These are phyloP conservation scores for Lactarius hatsudake DNA, from an alignment of 768 basidiomycete species.

Conservation along the genomic window DNA sequence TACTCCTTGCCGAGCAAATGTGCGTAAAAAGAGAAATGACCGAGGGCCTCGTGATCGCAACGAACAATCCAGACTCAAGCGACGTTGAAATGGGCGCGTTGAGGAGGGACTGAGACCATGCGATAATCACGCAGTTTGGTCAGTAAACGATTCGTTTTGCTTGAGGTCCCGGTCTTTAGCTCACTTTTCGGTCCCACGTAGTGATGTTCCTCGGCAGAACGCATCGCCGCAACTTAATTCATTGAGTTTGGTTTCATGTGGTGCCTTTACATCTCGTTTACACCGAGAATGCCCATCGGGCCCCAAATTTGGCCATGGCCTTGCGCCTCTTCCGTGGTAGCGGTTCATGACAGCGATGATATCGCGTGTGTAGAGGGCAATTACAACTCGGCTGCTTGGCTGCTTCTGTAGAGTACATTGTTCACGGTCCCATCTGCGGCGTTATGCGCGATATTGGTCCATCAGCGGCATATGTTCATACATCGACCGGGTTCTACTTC, in stretches of 20 bases:
- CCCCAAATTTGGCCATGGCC: background rate
- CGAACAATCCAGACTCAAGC: conserved; percentile 44
- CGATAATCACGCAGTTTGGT: conserved; percentile 20
- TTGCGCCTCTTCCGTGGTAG: conserved; percentile 15
- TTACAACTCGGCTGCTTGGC: background rate
- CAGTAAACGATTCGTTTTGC: background rate
- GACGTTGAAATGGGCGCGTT: conserved; percentile 54
- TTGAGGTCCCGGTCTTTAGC: conserved; percentile 7
- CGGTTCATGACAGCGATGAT: background rate
- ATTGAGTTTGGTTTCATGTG: background rate
- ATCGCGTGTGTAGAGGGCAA: background rate
- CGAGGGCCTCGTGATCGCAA: conserved; percentile 66
- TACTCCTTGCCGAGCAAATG: conserved; percentile 85
- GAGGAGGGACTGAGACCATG: conserved; percentile 44
- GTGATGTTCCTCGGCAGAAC: conserved; percentile 3
- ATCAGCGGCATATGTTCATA: conserved; percentile 3
- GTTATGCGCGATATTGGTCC: conserved; percentile 7
- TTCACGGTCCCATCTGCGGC: conserved; percentile 13
- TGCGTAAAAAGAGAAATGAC: conserved; percentile 89
- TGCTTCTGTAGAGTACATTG: conserved; percentile 5
- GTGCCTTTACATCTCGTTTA: background rate
- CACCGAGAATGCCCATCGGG: background rate
- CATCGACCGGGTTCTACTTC: conserved; percentile 14
- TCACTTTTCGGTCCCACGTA: background rate
- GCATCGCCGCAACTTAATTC: background rate